These are phyloP conservation scores for Nymphaea colorata DNA, from an alignment of 164 flowering plant genomes.

Conservation along the genomic window DNA sequence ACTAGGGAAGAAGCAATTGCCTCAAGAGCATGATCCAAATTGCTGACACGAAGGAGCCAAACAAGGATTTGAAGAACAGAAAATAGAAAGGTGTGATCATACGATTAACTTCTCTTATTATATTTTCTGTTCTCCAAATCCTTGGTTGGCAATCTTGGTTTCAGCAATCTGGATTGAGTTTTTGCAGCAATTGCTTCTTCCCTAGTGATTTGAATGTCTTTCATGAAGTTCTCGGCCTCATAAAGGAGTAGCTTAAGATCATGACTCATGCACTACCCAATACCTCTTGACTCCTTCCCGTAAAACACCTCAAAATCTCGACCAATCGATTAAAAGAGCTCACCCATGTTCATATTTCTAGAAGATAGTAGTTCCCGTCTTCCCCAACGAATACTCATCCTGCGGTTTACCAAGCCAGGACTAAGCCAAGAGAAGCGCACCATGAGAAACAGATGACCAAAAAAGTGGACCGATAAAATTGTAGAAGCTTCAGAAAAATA, in stretches of 20 bases:
- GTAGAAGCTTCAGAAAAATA: too few species aligned
- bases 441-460: slow-evolving; percentile 3
- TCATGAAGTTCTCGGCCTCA: neutral
- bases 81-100: too few species aligned
- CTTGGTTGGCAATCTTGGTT: neutral
- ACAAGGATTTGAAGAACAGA: too few species aligned
- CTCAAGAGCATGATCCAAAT: too few species aligned
- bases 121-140: neutral
- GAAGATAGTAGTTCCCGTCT: neutral
- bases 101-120: too few species aligned
- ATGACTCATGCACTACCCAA: slow-evolving; percentile 27
- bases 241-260: slow-evolving; percentile 18
- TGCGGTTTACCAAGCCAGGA: neutral
- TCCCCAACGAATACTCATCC: slow-evolving; percentile 1
- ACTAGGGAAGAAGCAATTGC: too few species aligned
- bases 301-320: slow-evolving; percentile 14
- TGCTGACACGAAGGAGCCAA: too few species aligned
- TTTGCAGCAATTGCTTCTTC: neutral
- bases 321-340: slow-evolving; percentile 1
- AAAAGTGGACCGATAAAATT: too few species aligned
- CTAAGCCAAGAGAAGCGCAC: slow-evolving; percentile 7
- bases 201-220: neutral
- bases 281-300: slow-evolving; percentile 37
- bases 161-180: neutral
- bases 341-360: slow-evolving; percentile 1